These are phyloP conservation scores for Clarireedia sp. DNA, from an alignment of 2,329 filamentous ascomycete species.

Conservation along the genomic window DNA sequence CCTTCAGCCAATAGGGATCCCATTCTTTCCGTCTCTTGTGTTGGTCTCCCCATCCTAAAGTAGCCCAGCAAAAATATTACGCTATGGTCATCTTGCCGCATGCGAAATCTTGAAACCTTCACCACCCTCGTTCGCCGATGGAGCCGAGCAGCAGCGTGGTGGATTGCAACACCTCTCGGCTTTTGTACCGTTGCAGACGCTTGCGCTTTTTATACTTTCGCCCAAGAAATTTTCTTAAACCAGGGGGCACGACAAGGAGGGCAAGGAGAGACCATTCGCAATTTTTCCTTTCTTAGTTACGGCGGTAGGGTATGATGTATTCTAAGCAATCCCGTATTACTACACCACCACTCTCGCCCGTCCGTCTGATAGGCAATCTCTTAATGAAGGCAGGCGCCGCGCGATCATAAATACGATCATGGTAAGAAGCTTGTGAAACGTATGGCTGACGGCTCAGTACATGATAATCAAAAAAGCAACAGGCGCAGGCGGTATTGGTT, in stretches of 20 bases:
- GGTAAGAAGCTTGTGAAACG: slow-evolving; percentile 4
- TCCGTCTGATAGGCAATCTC: slow-evolving; percentile 5
- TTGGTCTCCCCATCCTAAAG: not conserved
- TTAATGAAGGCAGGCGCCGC: not conserved
- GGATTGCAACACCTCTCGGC: not conserved
- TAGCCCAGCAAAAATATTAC: slow-evolving; percentile 4
- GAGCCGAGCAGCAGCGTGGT: not conserved
- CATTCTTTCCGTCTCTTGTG: not conserved
- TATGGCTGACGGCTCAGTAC: slow-evolving; percentile 8
- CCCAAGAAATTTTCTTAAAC: not conserved
- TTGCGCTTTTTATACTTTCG: slow-evolving; percentile 16
- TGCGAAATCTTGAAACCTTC: slow-evolving; percentile 20
- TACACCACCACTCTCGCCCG: slow-evolving; percentile 5
- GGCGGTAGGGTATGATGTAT: not conserved
- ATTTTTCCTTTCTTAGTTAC: not conserved
- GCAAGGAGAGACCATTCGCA: not conserved
- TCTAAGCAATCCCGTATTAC: slow-evolving; percentile 1
- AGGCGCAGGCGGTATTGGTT: not conserved
- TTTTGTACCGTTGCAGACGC: slow-evolving; percentile 18
- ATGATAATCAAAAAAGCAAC: not conserved
- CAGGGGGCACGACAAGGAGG: slow-evolving; percentile 1
- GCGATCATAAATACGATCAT: not conserved
- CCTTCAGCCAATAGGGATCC: not conserved
- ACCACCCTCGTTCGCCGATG: slow-evolving; percentile 16
- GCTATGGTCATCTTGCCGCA: slow-evolving; percentile 6